Conservation (phyloP, 106 monocot genomes). For the Hemerocallis citrina region DNA sequence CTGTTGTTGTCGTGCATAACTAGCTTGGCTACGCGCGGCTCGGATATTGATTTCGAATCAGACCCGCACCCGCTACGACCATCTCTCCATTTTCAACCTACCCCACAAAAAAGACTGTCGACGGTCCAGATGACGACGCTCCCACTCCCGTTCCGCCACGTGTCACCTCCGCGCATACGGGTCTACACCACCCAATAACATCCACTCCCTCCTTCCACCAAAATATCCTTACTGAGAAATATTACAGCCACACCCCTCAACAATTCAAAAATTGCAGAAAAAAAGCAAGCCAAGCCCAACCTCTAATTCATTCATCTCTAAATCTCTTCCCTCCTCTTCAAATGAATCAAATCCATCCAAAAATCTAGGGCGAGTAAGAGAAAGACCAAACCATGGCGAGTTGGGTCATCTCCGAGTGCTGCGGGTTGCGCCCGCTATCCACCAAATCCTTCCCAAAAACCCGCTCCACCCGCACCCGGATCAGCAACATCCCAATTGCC, state of each 20-base stretch:
- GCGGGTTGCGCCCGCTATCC: conserved; percentile 24
- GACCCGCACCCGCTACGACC: too few species aligned
- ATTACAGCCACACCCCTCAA: neutral
- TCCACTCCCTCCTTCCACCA: neutral
- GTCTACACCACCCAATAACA: too few species aligned
- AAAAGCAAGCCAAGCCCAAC: neutral
- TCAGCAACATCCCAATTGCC: too few species aligned
- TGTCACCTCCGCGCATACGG: too few species aligned
- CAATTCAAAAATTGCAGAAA: too few species aligned
- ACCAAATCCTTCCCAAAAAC: conserved; percentile 7
- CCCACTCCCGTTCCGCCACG: too few species aligned
- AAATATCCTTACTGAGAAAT: neutral
- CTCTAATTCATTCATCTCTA: neutral
- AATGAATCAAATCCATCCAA: neutral
- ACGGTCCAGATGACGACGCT: too few species aligned
- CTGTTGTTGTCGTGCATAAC: too few species aligned
- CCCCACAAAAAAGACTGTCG: too few species aligned
- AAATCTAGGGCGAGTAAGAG: neutral
- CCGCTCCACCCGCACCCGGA: neutral
- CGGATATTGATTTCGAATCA: too few species aligned
- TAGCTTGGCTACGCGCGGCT: too few species aligned
- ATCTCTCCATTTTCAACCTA: too few species aligned
- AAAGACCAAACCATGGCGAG: conserved; percentile 32
- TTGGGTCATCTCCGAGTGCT: conserved; percentile 35
- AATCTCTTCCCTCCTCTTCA: neutral